Conservation (phyloP, 2,329 filamentous ascomycete species). For the Neoarthrinium moseri region DNA sequence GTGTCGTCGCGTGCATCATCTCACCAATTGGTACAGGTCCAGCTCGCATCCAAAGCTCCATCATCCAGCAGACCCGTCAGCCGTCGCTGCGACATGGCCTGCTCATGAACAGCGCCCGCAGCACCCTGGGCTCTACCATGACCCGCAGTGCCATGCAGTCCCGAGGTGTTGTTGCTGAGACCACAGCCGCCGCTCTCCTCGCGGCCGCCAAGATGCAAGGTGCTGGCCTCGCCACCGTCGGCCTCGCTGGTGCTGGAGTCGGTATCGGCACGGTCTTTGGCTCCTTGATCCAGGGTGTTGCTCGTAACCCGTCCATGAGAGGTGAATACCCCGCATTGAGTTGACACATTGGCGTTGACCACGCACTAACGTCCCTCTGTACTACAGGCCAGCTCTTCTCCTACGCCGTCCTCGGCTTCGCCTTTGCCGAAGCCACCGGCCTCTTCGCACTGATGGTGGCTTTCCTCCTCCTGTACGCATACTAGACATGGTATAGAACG, state of each 20-base stretch:
- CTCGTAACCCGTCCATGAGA: conserved; percentile 54
- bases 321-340: conserved; percentile 57
- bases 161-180: conserved; percentile 24
- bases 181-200: conserved; percentile 19
- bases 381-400: conserved; percentile 37
- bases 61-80: not conserved
- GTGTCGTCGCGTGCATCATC: not conserved
- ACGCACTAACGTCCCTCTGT: too few relatives aligned
- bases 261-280: conserved; percentile 55
- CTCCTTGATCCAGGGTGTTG: conserved; percentile 51
- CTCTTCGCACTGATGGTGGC: conserved; percentile 52
- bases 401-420: conserved; percentile 64
- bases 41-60: not conserved
- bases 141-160: conserved; percentile 21
- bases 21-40: not conserved
- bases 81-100: conserved; percentile 15
- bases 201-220: conserved; percentile 11
- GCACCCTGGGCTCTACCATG: conserved; percentile 16
- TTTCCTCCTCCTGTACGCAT: conserved; percentile 21
- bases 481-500: too few relatives aligned
- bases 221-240: conserved; percentile 20
- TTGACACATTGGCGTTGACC: too few relatives aligned
- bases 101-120: conserved; percentile 20
- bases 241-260: conserved; percentile 27
- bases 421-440: conserved; percentile 63